phyloP scores from a whole-genome alignment of 2,329 filamentous ascomycete genomes.

The Calonectria leucothoes region DNA sequence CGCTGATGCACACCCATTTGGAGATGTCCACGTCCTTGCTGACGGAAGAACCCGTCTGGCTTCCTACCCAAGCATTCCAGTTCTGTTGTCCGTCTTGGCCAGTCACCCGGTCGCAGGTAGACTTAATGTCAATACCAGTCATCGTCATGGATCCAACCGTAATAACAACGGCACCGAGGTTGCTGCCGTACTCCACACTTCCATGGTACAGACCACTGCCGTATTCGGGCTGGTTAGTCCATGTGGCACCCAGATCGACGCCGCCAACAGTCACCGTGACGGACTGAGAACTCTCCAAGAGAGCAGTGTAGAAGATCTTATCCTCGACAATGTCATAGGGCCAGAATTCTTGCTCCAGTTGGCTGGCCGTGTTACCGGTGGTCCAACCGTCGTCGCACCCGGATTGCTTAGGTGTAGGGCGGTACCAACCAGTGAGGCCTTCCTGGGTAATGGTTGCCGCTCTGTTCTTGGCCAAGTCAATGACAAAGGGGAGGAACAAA shows the following conservation, averaged over 20 bases:
- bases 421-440: not conserved
- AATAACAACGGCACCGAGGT: not conserved
- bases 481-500: not conserved
- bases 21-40: constrained; percentile 8
- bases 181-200: not conserved
- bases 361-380: constrained; percentile 2
- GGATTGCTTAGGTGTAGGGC: not conserved
- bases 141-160: not conserved
- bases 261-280: not conserved
- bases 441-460: not conserved
- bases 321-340: not conserved
- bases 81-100: not conserved
- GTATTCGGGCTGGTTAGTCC: not conserved
- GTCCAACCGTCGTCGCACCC: constrained; percentile 1
- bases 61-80: constrained; percentile 8
- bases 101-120: not conserved
- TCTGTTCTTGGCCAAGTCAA: not conserved
- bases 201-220: constrained; percentile 7
- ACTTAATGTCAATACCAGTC: not conserved
- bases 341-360: not conserved
- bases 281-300: not conserved
- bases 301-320: constrained; percentile 4
- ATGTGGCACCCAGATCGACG: not conserved
- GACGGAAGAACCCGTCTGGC: not conserved
- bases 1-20: constrained; percentile 6